A percentile compares a stretch with the other conserved stretches of the same genome.
phyloP scores from a whole-genome alignment of 2,329 filamentous ascomycete species.

The Talaromyces sp. region DNA sequence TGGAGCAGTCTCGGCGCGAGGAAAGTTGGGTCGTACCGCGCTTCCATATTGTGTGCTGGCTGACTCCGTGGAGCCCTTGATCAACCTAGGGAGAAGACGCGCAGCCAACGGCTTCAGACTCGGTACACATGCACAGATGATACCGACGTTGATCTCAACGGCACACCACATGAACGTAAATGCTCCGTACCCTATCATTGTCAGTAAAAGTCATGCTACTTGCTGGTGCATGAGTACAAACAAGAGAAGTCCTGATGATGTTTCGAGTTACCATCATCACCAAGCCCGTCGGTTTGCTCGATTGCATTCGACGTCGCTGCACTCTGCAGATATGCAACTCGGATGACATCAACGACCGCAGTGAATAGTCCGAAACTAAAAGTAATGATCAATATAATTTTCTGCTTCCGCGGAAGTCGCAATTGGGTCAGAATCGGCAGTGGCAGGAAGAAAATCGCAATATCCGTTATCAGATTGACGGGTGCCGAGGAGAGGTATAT shows the following conservation, averaged over 20 bases:
- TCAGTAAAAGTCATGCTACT: slow-evolving; percentile 21
- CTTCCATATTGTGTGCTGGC: slow-evolving; percentile 9
- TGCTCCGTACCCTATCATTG: slow-evolving; percentile 68
- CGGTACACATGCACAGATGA: slow-evolving; percentile 88
- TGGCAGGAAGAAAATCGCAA: slow-evolving; percentile 80
- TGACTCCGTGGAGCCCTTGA: slow-evolving; percentile 46
- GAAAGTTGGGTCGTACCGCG: background rate
- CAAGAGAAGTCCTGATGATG: slow-evolving; percentile 51
- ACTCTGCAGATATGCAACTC: slow-evolving; percentile 83
- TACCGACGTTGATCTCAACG: slow-evolving; percentile 85
- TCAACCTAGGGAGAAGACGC: slow-evolving; percentile 54
- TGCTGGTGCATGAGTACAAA: slow-evolving; percentile 21
- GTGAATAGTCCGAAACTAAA: slow-evolving; percentile 87
- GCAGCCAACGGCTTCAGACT: slow-evolving; percentile 82
- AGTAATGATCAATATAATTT: slow-evolving; percentile 78
- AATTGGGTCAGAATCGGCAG: slow-evolving; percentile 85
- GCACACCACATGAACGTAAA: slow-evolving; percentile 90
- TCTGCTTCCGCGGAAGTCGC: slow-evolving; percentile 78
- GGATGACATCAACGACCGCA: slow-evolving; percentile 78
- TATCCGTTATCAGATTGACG: slow-evolving; percentile 85
- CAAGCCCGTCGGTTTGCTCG: slow-evolving; percentile 21
- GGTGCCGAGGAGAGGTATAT: slow-evolving; percentile 72
- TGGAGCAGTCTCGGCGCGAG: background rate
- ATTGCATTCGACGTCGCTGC: slow-evolving; percentile 50
- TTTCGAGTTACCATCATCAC: slow-evolving; percentile 7